A percentile compares a stretch with the other conserved stretches of the same genome.
phyloP scores from a whole-genome alignment of 2,329 filamentous ascomycete genomes.

The Fusarium pseudonygamai region DNA sequence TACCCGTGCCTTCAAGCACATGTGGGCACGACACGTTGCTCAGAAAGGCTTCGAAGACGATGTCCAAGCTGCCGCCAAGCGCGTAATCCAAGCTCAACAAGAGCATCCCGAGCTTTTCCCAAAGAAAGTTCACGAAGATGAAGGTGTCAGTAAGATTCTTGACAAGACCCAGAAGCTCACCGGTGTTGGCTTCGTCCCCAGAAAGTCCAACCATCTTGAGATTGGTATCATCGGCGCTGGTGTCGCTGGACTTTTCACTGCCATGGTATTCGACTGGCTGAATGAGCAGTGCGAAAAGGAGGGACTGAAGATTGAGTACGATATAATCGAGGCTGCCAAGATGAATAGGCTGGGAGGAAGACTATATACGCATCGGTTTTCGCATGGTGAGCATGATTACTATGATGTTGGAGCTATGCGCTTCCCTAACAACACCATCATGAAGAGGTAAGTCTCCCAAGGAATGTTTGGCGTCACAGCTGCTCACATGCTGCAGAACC shows the following conservation, averaged over 20 bases:
- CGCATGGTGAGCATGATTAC: conserved; percentile 22
- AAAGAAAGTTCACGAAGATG: background rate
- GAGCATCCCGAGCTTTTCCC: background rate
- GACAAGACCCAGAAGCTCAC: background rate
- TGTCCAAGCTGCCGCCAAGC: background rate
- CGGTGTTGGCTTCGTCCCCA: background rate
- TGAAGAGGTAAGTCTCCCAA: conserved; percentile 23
- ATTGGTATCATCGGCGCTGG: conserved; percentile 17
- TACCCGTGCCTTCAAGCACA: conserved; percentile 18
- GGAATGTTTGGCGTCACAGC: rapidly evolving
- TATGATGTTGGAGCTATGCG: conserved; percentile 54
- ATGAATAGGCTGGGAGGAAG: conserved; percentile 49
- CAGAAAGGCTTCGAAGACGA: conserved; percentile 11
- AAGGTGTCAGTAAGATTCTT: background rate
- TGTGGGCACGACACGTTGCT: conserved; percentile 24
- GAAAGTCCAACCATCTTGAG: background rate
- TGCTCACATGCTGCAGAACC: background rate
- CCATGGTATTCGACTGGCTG: conserved; percentile 7
- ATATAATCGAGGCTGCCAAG: conserved; percentile 48
- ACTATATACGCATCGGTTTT: conserved; percentile 50
- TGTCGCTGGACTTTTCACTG: conserved; percentile 12
- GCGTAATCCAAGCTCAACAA: background rate
- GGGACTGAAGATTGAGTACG: conserved; percentile 46
- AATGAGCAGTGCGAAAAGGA: conserved; percentile 1
- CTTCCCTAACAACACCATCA: conserved; percentile 48